These are phyloP conservation scores for Bassia scoparia DNA, from an alignment of 148 eudicot species.

Conservation along the genomic window DNA sequence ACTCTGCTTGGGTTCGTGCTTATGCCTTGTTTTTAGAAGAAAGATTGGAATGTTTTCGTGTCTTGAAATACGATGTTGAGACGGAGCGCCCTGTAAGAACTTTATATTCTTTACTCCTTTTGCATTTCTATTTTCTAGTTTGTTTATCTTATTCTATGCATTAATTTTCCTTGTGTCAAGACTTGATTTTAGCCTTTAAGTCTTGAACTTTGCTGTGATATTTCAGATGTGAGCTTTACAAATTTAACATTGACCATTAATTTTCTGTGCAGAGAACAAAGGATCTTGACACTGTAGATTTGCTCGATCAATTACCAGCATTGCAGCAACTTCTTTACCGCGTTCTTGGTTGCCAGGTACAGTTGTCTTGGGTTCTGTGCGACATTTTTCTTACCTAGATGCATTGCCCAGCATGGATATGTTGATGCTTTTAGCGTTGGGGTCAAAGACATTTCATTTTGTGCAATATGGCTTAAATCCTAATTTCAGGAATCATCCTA, in stretches of 20 bases:
- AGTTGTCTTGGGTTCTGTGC: background rate
- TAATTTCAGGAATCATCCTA: background rate
- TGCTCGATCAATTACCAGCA: slow-evolving; percentile 87
- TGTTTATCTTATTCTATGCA: background rate
- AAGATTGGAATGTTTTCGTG: slow-evolving; percentile 85
- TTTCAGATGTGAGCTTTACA: background rate
- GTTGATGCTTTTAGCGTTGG: background rate
- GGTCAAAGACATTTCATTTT: background rate
- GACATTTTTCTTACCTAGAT: background rate
- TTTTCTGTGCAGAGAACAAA: slow-evolving; percentile 65
- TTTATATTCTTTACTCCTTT: slow-evolving; percentile 8
- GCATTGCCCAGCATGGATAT: background rate
- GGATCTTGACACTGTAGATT: slow-evolving; percentile 77
- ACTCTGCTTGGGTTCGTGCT: slow-evolving; percentile 94
- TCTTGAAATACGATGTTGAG: slow-evolving; percentile 81
- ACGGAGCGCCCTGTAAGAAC: slow-evolving; percentile 68
- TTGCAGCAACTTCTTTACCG: slow-evolving; percentile 83
- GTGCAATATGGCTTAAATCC: slow-evolving; percentile 2
- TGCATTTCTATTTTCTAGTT: background rate
- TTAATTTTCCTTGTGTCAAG: background rate
- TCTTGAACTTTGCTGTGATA: background rate
- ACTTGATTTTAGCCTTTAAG: background rate
- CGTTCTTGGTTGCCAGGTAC: slow-evolving; percentile 88
- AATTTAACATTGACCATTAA: slow-evolving; percentile 1
- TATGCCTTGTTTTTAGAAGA: slow-evolving; percentile 91